phyloP scores from a whole-genome alignment of 139 green algal genomes.

The Chlamydomonas sp. region DNA sequence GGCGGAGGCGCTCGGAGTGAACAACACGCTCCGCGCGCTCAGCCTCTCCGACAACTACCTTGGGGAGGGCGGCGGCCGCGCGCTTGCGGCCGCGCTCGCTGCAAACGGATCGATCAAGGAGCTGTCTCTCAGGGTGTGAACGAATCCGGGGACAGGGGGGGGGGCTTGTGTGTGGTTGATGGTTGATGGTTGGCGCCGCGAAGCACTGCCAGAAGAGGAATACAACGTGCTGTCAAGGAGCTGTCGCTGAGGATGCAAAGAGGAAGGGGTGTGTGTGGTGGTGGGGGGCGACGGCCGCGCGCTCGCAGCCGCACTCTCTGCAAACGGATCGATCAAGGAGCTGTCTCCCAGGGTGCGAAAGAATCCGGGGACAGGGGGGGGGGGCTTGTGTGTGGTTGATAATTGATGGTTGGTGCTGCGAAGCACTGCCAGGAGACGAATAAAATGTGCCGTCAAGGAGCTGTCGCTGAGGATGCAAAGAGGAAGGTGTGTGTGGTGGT shows the following conservation, averaged over 20 bases:
- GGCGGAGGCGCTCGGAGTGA: slow-evolving; percentile 61
- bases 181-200: too few relatives aligned
- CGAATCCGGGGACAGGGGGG: not conserved
- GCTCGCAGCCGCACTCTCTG: slow-evolving; percentile 64
- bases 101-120: slow-evolving; percentile 68
- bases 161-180: too few relatives aligned
- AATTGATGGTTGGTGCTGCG: too few relatives aligned
- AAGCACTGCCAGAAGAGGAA: too few relatives aligned
- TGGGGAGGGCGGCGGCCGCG: slow-evolving; percentile 25
- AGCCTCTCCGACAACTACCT: slow-evolving; percentile 80
- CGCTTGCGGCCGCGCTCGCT: slow-evolving; percentile 67
- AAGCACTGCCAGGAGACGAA: too few relatives aligned
- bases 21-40: slow-evolving; percentile 44
- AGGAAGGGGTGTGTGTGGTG: too few relatives aligned
- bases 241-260: too few relatives aligned
- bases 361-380: not conserved
- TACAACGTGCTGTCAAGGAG: too few relatives aligned
- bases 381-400: too few relatives aligned
- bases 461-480: too few relatives aligned
- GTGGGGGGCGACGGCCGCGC: slow-evolving; percentile 31
- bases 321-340: slow-evolving; percentile 69
- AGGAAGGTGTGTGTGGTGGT: too few relatives aligned
- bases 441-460: too few relatives aligned
- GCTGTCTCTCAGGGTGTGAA: slow-evolving; percentile 81
- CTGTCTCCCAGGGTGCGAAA: slow-evolving; percentile 83